A percentile compares a stretch with the other conserved stretches of the same genome.
Evolutionary conservation across 2,329 filamentous ascomycete species (phyloP).

Genomic region (Claviceps sp.): DNA sequence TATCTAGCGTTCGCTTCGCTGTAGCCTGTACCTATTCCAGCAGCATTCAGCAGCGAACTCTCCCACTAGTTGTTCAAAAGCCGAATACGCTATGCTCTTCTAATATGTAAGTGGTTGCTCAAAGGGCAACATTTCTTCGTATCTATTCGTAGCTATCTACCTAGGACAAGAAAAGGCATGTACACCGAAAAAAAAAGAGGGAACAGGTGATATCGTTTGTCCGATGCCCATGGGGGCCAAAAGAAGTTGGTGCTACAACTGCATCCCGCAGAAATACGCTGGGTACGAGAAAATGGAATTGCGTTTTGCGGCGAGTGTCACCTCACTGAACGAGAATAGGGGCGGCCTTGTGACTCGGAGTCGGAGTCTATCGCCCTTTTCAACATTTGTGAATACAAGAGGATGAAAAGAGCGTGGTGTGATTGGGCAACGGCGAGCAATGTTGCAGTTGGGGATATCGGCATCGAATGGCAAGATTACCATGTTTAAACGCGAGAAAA

Average conservation of each 20-base stretch:
- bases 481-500: too few relatives aligned
- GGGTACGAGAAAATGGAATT: background rate
- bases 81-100: too few relatives aligned
- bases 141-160: background rate
- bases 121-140: slow-evolving; percentile 1
- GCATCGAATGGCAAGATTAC: too few relatives aligned
- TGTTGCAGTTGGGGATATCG: too few relatives aligned
- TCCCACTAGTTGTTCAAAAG: too few relatives aligned
- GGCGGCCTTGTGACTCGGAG: background rate
- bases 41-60: too few relatives aligned
- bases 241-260: background rate
- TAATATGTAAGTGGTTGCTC: background rate
- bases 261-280: background rate
- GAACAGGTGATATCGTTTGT: background rate
- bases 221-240: background rate
- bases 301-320: background rate
- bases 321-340: background rate
- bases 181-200: background rate
- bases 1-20: too few relatives aligned
- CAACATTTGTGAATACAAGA: background rate
- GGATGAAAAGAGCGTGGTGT: background rate
- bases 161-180: background rate
- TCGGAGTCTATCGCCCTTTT: background rate
- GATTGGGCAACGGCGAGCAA: background rate
- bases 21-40: too few relatives aligned